A percentile compares a stretch with the other conserved stretches of the same genome.
Evolutionary conservation across 2,329 filamentous ascomycete genomes (phyloP).

Genomic region (Zalaria obscura): DNA sequence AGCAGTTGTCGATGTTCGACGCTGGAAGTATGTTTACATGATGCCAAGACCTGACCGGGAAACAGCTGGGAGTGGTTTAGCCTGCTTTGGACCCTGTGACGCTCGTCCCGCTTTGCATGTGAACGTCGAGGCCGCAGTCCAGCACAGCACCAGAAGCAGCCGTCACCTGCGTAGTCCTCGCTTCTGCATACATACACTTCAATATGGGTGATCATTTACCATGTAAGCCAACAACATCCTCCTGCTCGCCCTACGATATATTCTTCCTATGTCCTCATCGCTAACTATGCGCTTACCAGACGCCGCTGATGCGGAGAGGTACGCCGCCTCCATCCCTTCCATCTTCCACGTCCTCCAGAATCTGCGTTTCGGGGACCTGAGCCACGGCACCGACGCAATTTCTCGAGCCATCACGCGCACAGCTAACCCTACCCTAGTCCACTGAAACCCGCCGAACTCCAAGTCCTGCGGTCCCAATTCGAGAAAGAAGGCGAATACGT

Average conservation of each 20-base stretch:
- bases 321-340: conserved; percentile 13
- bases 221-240: conserved; percentile 23
- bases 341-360: background rate
- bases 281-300: conserved; percentile 42
- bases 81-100: no score
- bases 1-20: background rate
- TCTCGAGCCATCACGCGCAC: no score
- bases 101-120: no score
- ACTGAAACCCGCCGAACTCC: conserved; percentile 79
- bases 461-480: conserved; percentile 85
- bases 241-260: no score
- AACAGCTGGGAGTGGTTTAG: background rate
- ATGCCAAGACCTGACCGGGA: background rate
- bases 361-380: no score
- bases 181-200: background rate
- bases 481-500: conserved; percentile 97
- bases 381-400: no score
- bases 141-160: background rate
- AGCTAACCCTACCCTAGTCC: conserved; percentile 40
- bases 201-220: conserved; percentile 34
- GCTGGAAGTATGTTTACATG: conserved; percentile 2
- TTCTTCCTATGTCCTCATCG: background rate
- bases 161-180: background rate
- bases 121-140: background rate
- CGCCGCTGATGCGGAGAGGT: conserved; percentile 96